These are phyloP conservation scores for Salix udensis DNA, from an alignment of 345 rosid genomes.

Conservation along the genomic window DNA sequence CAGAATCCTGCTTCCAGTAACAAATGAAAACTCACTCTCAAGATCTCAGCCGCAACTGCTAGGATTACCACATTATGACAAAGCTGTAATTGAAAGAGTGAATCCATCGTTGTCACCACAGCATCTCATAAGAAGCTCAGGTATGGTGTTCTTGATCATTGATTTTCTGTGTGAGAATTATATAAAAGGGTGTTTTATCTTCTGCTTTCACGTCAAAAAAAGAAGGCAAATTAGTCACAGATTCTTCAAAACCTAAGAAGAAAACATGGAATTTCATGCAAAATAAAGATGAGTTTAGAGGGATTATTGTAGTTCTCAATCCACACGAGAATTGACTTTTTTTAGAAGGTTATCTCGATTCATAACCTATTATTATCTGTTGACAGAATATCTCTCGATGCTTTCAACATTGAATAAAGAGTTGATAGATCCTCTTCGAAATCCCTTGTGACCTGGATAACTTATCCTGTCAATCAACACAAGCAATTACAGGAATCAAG, in stretches of 20 bases:
- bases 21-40: constrained; percentile 21
- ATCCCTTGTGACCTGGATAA: constrained; percentile 24
- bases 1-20: constrained; percentile 19
- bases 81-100: constrained; percentile 20
- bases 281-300: neutral
- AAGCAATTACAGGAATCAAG: neutral
- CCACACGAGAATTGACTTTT: neutral
- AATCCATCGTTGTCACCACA: constrained; percentile 30
- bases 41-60: constrained; percentile 21
- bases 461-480: constrained; percentile 11
- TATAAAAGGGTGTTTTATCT: neutral
- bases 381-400: constrained; percentile 27
- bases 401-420: constrained; percentile 30
- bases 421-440: constrained; percentile 26
- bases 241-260: neutral
- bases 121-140: constrained; percentile 30
- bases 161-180: neutral
- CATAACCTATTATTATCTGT: neutral
- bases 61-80: constrained; percentile 23
- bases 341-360: neutral
- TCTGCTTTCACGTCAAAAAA: neutral
- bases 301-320: neutral
- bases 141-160: constrained; percentile 15
- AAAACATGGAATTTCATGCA: neutral
- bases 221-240: neutral